Percentiles rank a stretch among this genome's conserved stretches.
Conservation (phyloP, 75 land plant genomes). For the Sequoia sempervirens region DNA sequence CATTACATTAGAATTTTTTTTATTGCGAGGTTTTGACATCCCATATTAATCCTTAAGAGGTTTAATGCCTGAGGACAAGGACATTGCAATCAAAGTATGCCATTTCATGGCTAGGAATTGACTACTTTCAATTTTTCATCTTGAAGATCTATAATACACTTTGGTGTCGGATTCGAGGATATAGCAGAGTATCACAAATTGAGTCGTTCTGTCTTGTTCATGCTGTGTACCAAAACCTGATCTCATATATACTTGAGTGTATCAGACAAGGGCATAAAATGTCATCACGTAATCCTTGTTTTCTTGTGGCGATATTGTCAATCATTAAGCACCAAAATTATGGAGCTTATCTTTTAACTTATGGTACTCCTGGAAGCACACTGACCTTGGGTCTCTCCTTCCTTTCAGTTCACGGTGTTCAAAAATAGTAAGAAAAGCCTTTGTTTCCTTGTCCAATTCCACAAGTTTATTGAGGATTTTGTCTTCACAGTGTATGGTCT, state of each 20-base stretch:
- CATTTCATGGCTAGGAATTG: neutral
- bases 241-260: neutral
- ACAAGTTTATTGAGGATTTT: conserved; percentile 39
- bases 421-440: neutral
- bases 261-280: neutral
- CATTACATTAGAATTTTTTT: neutral
- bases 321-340: neutral
- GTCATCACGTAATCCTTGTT: neutral
- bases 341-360: neutral
- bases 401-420: conserved; percentile 8
- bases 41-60: neutral
- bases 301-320: neutral
- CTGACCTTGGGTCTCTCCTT: neutral
- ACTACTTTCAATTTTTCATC: neutral
- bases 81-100: neutral
- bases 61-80: neutral
- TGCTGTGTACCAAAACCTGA: neutral
- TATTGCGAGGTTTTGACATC: neutral
- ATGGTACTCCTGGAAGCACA: neutral
- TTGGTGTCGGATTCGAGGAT: neutral
- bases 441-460: conserved; percentile 8
- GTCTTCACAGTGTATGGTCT: conserved; percentile 21
- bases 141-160: neutral
- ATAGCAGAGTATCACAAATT: neutral
- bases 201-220: neutral